Base-by-base conservation (phyloP, 176 grass and related monocot species). In the Carex cristatella region DNA sequence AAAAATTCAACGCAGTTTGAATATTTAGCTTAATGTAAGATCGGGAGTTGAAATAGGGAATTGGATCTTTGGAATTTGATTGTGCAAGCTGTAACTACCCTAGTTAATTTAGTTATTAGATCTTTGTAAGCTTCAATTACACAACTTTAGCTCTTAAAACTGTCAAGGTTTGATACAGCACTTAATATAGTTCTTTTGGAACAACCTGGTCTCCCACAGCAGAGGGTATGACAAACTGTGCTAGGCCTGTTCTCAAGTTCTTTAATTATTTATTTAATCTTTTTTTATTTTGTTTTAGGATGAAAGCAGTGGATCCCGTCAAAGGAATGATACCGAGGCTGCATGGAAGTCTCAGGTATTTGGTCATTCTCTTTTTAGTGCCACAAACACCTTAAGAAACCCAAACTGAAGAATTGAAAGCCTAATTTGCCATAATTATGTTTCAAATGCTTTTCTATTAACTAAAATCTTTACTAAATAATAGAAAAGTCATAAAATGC, bases 291-390 rank as follows among this genome's bases (percentile, higher is more conserved):
- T 27, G 38, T 27, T 61, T 56, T 87, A 99, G 96, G 96, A 99
- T 44, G 96, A 95, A 61, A 83, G 88, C 28, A 85, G 88, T 65
- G 90, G 88, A 27, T 88, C 88, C 53, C 91, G 93, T 74, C 96
- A 99, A 90, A 94, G 89, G 85, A 99, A 94, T 83, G 96, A 94
- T 6, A 69, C 91, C 2, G 96, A 99, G 84, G 68, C 96, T 46
- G 87, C 90, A 15, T 99, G 96, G 96, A 99, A 95, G 87, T 66
- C 69, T 63, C 87, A 95, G 96, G 96, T 99, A 67, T 18, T 86
- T 78, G 32, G 65, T 48, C n/a, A 84, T 61, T 74, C 40, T 53
- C 37, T 48, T 61, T 60, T 40, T 49, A 81, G 69, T 88, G 84
- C 81, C 46, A 65, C 3, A 53, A 13, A 4, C 19, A 14, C 4